Conservation (phyloP, 495 filamentous ascomycete genomes). For the Xylaria sp. region DNA sequence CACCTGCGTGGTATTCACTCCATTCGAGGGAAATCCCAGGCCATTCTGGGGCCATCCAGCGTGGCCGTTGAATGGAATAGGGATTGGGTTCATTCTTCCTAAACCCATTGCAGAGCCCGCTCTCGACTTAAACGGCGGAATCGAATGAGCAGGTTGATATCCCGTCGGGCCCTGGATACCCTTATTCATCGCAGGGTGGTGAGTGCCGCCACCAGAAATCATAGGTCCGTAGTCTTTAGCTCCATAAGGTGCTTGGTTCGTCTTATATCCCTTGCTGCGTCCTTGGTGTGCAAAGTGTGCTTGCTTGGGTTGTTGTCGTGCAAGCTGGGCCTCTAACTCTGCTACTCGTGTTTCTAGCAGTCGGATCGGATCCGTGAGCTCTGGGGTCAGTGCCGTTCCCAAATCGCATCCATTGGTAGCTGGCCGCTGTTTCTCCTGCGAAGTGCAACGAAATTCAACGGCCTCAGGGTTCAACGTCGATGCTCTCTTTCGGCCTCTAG, state of each 20-base stretch:
- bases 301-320: conserved; percentile 9
- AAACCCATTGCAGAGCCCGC: neutral
- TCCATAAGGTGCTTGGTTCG: neutral
- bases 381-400: neutral
- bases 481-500: conserved; percentile 11
- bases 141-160: conserved; percentile 1
- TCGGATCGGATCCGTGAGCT: conserved; percentile 12
- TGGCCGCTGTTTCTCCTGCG: conserved; percentile 6
- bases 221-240: neutral
- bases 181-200: conserved; percentile 12
- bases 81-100: neutral
- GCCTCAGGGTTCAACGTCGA: conserved; percentile 35
- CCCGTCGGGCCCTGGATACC: neutral
- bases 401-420: neutral
- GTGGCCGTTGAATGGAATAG: neutral
- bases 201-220: neutral
- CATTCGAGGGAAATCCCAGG: neutral
- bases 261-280: conserved; percentile 7
- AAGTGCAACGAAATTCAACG: conserved; percentile 30
- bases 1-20: conserved; percentile 3
- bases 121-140: neutral
- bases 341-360: conserved; percentile 24
- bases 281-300: conserved; percentile 14
- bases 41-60: neutral
- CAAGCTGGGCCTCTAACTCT: conserved; percentile 26